Percentiles rank a stretch among this genome's conserved stretches.
Evolutionary conservation across 345 rosid genomes (phyloP).

Genomic region (Citrus sinensis): DNA sequence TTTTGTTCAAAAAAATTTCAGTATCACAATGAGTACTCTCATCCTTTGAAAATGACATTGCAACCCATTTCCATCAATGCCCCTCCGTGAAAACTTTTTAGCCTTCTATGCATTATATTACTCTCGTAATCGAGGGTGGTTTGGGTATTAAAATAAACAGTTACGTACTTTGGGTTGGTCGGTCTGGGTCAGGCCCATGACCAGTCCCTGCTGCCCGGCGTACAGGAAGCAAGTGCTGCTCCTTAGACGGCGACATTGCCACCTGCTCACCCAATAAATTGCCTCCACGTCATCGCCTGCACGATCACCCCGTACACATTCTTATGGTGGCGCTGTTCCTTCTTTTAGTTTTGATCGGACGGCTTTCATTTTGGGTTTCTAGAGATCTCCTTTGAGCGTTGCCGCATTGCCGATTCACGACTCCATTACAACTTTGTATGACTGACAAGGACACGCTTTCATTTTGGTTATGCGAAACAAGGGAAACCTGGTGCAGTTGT

Average conservation of each 20-base stretch:
- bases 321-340: neutral
- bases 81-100: neutral
- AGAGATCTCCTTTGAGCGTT: neutral
- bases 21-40: neutral
- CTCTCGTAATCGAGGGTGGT: neutral
- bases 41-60: neutral
- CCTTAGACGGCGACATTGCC: neutral
- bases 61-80: neutral
- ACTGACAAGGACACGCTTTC: neutral
- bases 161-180: neutral
- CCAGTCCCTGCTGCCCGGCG: neutral
- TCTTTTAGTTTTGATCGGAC: neutral
- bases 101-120: fast-evolving
- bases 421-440: neutral
- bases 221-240: neutral
- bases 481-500: too few relatives aligned
- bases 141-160: neutral
- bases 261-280: neutral
- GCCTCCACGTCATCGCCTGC: neutral
- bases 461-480: neutral
- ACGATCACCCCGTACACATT: neutral
- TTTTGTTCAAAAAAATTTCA: too few relatives aligned
- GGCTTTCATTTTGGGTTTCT: neutral
- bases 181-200: neutral
- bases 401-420: neutral